Conservation (phyloP, 169 alveolate species). For the Plasmodium cynomolgi region DNA sequence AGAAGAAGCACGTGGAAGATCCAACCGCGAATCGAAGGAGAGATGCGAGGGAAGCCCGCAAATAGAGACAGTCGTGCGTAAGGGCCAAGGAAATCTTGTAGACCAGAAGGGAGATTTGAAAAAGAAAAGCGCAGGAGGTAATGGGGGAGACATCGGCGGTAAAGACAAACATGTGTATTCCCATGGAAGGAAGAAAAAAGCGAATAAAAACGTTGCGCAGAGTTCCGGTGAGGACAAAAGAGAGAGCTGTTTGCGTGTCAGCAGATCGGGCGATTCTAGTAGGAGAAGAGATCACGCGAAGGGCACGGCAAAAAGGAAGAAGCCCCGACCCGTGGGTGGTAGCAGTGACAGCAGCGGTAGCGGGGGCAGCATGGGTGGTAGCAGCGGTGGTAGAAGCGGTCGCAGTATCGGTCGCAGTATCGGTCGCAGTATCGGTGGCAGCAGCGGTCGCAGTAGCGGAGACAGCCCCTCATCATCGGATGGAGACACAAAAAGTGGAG, state of each 20-base stretch:
- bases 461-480: too few species aligned
- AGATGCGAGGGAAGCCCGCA: background rate
- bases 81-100: background rate
- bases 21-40: background rate
- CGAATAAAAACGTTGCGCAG: background rate
- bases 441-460: background rate
- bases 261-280: background rate
- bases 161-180: background rate
- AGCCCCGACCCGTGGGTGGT: background rate
- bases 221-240: background rate
- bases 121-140: background rate
- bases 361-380: background rate
- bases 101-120: background rate
- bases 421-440: background rate
- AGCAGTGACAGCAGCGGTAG: background rate
- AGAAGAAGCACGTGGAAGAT: background rate
- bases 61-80: background rate
- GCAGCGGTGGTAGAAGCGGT: background rate
- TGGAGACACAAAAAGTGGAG: background rate
- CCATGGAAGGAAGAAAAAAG: background rate
- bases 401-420: background rate
- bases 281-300: background rate
- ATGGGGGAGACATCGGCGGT: background rate
- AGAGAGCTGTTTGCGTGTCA: background rate
- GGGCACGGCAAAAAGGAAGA: background rate